Evolutionary conservation across 306 rosid genomes (phyloP).

Genomic region (Gynostemma pentaphyllum): DNA sequence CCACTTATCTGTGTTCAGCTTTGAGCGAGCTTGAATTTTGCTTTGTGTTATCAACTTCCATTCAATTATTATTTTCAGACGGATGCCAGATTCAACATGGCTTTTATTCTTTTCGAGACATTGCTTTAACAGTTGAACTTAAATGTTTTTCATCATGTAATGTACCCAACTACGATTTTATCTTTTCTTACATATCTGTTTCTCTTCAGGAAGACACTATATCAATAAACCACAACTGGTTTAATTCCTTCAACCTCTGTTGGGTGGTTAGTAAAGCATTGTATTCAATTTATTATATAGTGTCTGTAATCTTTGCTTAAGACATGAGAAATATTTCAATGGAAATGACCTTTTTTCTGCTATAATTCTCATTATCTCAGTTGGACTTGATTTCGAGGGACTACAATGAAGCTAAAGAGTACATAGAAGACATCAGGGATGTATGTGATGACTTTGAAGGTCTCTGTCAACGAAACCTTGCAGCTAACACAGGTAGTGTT

Average conservation of each 20-base stretch:
- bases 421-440: constrained; percentile 88
- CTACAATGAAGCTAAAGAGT: constrained; percentile 80
- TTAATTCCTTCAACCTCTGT: constrained; percentile 67
- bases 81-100: not conserved
- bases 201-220: constrained; percentile 80
- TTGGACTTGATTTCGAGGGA: constrained; percentile 75
- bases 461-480: constrained; percentile 95
- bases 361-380: constrained; percentile 27
- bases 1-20: not conserved
- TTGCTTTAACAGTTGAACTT: not conserved
- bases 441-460: constrained; percentile 81
- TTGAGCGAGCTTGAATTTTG: not conserved
- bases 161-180: not conserved
- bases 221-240: constrained; percentile 96
- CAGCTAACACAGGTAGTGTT: constrained; percentile 65
- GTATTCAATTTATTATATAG: not conserved
- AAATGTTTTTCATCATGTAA: not conserved
- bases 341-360: constrained; percentile 13
- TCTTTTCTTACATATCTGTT: constrained; percentile 7
- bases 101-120: not conserved
- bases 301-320: not conserved
- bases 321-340: not conserved
- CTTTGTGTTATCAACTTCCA: not conserved
- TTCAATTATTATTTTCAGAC: not conserved
- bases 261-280: constrained; percentile 56